Evolutionary conservation across 176 grass and related monocot species (phyloP).

Genomic region (Cocos nucifera): DNA sequence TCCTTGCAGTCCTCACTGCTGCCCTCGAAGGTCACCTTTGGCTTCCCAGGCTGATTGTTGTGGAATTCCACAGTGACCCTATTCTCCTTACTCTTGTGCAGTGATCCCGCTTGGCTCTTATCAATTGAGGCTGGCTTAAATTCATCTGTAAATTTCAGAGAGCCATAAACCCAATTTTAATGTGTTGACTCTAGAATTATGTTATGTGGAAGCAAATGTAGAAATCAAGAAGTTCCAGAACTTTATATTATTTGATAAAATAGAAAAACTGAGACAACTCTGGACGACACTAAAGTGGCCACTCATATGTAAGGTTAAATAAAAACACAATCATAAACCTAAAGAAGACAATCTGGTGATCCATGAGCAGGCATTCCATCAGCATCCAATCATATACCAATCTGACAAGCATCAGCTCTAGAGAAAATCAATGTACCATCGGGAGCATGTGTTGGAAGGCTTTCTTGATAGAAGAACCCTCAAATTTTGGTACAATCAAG

Average conservation of each 20-base stretch:
- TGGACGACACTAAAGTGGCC: too few relatives aligned
- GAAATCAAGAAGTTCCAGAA: background rate
- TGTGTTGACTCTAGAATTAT: background rate
- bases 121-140: slow-evolving; percentile 99
- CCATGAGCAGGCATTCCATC: too few relatives aligned
- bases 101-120: slow-evolving; percentile 74
- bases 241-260: background rate
- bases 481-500: too few relatives aligned
- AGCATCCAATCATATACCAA: too few relatives aligned
- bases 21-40: slow-evolving; percentile 83
- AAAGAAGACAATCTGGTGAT: too few relatives aligned
- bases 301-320: too few relatives aligned
- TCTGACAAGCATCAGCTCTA: too few relatives aligned
- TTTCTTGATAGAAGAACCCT: too few relatives aligned
- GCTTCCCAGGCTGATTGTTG: slow-evolving; percentile 86
- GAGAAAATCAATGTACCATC: too few relatives aligned
- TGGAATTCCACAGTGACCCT: slow-evolving; percentile 91
- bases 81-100: slow-evolving; percentile 90
- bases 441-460: too few relatives aligned
- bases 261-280: background rate
- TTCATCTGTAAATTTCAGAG: slow-evolving; percentile 56
- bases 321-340: too few relatives aligned
- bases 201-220: background rate
- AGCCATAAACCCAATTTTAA: background rate
- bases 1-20: slow-evolving; percentile 95